Base-by-base conservation (phyloP, 2,329 filamentous ascomycete species). In the Capronia coronata region DNA sequence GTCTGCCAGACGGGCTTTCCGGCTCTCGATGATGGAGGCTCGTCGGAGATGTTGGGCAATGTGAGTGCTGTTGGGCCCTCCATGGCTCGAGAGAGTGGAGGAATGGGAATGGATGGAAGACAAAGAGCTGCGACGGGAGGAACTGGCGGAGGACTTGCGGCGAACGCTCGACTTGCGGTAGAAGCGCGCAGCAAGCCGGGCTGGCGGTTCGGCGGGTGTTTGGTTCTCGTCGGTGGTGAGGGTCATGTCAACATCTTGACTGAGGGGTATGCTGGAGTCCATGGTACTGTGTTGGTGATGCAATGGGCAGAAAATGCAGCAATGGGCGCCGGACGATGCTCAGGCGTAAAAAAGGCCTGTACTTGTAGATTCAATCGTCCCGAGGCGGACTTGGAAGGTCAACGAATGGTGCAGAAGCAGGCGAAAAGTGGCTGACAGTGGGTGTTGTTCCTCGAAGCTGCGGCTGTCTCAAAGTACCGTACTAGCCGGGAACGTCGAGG, bases 1-100 rank as follows among this genome's bases (percentile, higher is more conserved):
- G 61, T 83, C 80, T 44, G 80, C 80, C 35, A 83, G 69, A 46
- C 80, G 72, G 16, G 79, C 80, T 62, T 82, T 83, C 49, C 80
- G 76, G 49, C 68, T 78, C 59, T 84, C 80, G 48, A 84, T 73
- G 42, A 84, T 83, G 27, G 80, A 82, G 11, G 78, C 75, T 42
- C 80, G 77, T 42, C 80, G 80, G 23, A 83, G 72, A 63, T 83
- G 79, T 66, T 83, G 80, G 41, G 79, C 80, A 51, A 83, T 68
- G 62, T 81, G 75, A 57, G 79, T 78, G 61, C 74, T 76, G 58
- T 79, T 75, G 41, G 72, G 71, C 19, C 69, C 65, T 48, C 71
- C 72, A 65, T 70, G 72, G 39, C 68, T 64, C 9, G 69, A 69
- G 29, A 74, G 70, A 57, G 68, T 74, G 6, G 80, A 82, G 51